phyloP scores from a whole-genome alignment of 805 yeast species.

The Candida sithepensis region DNA sequence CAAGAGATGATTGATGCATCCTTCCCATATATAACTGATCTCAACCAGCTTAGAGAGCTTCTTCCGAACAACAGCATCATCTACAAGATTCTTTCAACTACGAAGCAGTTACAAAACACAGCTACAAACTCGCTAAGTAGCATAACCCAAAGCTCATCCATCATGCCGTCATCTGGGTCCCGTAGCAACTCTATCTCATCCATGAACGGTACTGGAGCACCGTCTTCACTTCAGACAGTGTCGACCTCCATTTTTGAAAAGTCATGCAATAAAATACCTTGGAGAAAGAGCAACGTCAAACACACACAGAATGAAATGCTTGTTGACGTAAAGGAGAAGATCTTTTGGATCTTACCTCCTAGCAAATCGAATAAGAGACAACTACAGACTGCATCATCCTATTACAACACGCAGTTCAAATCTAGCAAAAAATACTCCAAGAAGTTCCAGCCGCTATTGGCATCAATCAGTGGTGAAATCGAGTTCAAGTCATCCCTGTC shows the following conservation, averaged over 20 bases:
- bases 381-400: constrained; percentile 21
- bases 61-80: constrained; percentile 64
- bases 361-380: constrained; percentile 3
- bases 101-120: constrained; percentile 31
- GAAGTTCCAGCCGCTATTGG: constrained; percentile 38
- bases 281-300: constrained; percentile 74
- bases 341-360: constrained; percentile 51
- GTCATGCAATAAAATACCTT: constrained; percentile 49
- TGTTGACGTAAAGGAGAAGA: constrained; percentile 72
- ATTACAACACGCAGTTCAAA: constrained; percentile 24
- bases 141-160: constrained; percentile 24
- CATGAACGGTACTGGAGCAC: background rate
- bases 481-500: constrained; percentile 66
- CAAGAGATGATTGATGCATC: constrained; percentile 80
- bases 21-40: constrained; percentile 67
- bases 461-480: constrained; percentile 60
- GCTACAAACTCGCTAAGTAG: constrained; percentile 29
- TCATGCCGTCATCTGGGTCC: constrained; percentile 17
- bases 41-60: constrained; percentile 62
- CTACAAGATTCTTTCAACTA: constrained; percentile 44
- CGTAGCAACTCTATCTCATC: constrained; percentile 9
- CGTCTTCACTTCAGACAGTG: constrained; percentile 7
- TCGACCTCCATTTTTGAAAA: constrained; percentile 29
- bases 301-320: constrained; percentile 81
- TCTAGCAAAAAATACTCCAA: background rate